Evolutionary conservation across 116 monocot species (phyloP).

Genomic region (Iris pallida): DNA sequence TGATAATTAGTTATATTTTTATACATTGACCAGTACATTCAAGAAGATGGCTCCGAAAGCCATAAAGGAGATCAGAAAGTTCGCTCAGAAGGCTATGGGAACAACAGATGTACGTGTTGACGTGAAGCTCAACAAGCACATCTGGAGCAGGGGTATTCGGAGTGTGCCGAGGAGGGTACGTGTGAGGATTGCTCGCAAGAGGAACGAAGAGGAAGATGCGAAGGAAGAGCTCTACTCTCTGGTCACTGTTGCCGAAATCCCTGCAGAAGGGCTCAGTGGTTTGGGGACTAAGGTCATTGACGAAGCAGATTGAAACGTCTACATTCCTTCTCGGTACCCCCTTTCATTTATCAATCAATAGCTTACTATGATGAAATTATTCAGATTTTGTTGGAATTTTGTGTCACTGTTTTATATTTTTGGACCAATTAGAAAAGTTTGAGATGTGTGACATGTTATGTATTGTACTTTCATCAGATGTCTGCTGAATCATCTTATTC

Average conservation of each 20-base stretch:
- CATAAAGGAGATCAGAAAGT: constrained; percentile 20
- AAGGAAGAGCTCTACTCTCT: constrained; percentile 24
- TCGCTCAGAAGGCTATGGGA: constrained; percentile 17
- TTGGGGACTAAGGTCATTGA: constrained; percentile 19
- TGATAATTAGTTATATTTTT: too few relatives aligned
- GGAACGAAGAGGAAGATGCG: constrained; percentile 22
- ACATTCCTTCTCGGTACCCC: too few relatives aligned
- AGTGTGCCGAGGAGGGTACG: constrained; percentile 18
- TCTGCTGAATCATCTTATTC: too few relatives aligned
- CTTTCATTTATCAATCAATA: too few relatives aligned
- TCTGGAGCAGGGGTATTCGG: constrained; percentile 20
- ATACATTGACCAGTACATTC: constrained; percentile 19
- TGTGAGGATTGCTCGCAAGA: constrained; percentile 20
- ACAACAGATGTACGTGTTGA: constrained; percentile 12
- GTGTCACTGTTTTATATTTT: too few relatives aligned
- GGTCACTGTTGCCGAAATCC: constrained; percentile 15
- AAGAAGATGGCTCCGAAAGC: constrained; percentile 23
- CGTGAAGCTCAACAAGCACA: constrained; percentile 20
- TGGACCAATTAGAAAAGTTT: too few relatives aligned
- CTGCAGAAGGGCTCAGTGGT: constrained; percentile 14
- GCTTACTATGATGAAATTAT: too few relatives aligned
- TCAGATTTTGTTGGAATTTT: too few relatives aligned
- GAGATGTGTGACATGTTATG: too few relatives aligned
- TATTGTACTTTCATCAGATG: too few relatives aligned
- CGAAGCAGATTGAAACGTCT: constrained; percentile 17